Evolutionary conservation across 1,284 basidiomycete species (phyloP), one percentile per base, ranked within the genome.

Genomic region (Clitocybe nebularis): DNA sequence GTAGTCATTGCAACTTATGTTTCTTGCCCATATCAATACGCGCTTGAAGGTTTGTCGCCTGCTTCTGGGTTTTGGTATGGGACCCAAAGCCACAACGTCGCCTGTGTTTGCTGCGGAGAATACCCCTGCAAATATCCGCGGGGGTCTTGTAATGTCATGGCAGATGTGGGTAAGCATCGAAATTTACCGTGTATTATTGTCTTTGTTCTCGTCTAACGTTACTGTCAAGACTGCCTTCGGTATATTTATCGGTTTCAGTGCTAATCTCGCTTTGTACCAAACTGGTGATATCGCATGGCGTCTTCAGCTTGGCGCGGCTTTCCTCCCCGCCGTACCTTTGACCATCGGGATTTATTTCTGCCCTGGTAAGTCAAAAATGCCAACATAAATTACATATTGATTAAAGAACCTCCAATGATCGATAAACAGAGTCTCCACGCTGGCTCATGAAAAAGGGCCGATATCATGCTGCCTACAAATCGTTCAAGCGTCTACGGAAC

Each of bases 61-160:
- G 2, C 60, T 82, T 4, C 69, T 86, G 6, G 81, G 81, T n/a
- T 54, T 84, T 26, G 82, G 81, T 16, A 83, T 86, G 68, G 82
- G 81, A 1, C 72, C 79, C 5, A 84, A 84, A 57, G 75, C 72
- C 17, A 72, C 77, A 0, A 85, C 83, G 0, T 72, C 73, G 0
- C 77, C 78, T 10, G 71, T 79, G 13, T 81, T 68, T 56, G 72
- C 79, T 13, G 80, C 79, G 6, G 80, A 84, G 59, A 73, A 74
- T 46, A 68, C 75, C 0, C 84, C 84, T 0, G 74, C 82, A 0
- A 63, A 61, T 29, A 83, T 87, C 45, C 74, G 84, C 45, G 83
- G 83, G 46, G 80, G 78, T 10, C 67, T 85, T n/a, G 80, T 82
- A 39, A 84, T 84, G 81, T 75, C 70, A 25, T 79, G 77, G 77